Conservation (phyloP, 805 yeast genomes). For the Pichia paraexigua region DNA sequence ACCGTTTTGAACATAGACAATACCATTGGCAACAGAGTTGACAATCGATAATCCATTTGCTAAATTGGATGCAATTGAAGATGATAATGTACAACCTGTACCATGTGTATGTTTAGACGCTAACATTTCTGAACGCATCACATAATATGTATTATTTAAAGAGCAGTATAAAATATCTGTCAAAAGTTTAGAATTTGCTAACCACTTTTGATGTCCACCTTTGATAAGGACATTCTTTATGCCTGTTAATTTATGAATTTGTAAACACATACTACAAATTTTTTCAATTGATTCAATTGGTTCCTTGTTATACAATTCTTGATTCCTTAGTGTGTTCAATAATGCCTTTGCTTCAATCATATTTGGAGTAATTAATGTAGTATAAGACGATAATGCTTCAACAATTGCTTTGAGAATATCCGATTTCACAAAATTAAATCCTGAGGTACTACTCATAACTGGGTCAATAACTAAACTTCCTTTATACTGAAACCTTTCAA, state of each 20-base stretch:
- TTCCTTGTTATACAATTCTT: neutral
- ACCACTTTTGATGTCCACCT: constrained; percentile 21
- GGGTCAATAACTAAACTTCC: constrained; percentile 59
- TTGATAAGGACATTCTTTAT: constrained; percentile 8
- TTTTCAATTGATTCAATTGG: constrained; percentile 1
- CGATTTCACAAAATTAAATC: constrained; percentile 45
- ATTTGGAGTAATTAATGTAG: constrained; percentile 70
- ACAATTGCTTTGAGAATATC: constrained; percentile 25
- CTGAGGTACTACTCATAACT: constrained; percentile 78
- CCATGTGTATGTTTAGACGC: constrained; percentile 58
- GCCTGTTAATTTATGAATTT: neutral
- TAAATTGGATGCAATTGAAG: constrained; percentile 69
- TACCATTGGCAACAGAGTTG: constrained; percentile 46
- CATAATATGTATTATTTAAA: neutral
- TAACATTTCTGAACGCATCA: constrained; percentile 6
- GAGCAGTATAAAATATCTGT: constrained; percentile 9
- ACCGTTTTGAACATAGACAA: constrained; percentile 62
- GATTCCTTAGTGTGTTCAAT: neutral
- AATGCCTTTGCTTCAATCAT: constrained; percentile 47
- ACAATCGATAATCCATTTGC: constrained; percentile 44
- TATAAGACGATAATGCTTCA: constrained; percentile 38
- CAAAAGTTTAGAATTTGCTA: neutral
- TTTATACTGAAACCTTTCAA: constrained; percentile 16
- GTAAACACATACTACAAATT: constrained; percentile 1
- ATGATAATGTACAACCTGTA: constrained; percentile 83